phyloP scores from a whole-genome alignment of 1,284 basidiomycete species.

The Moniliella sp. region DNA sequence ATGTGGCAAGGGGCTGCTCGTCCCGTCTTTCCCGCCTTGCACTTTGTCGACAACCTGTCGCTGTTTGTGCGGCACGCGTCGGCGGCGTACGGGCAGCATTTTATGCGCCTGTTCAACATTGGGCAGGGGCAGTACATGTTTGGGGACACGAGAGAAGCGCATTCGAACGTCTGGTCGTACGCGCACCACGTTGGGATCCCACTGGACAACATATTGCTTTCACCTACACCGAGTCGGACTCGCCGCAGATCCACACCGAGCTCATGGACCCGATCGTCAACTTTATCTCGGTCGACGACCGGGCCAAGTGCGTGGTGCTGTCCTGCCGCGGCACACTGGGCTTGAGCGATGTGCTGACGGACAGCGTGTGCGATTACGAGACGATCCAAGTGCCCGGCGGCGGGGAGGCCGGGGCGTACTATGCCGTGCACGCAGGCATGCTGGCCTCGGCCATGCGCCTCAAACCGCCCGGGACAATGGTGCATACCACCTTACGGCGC shows the following conservation, averaged over 20 bases:
- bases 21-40: slow-evolving; percentile 36
- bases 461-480: slow-evolving; percentile 34
- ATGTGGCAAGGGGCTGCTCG: too few relatives aligned
- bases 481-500: slow-evolving; percentile 36
- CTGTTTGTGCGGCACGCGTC: slow-evolving; percentile 37
- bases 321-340: slow-evolving; percentile 39
- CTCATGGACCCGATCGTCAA: slow-evolving; percentile 37
- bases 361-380: slow-evolving; percentile 39
- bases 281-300: slow-evolving; percentile 38
- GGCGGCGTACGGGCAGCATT: slow-evolving; percentile 28
- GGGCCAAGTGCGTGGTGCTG: slow-evolving; percentile 36
- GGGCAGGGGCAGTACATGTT: slow-evolving; percentile 37
- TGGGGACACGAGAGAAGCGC: slow-evolving; percentile 36
- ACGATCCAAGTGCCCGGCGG: slow-evolving; percentile 35
- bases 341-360: slow-evolving; percentile 39
- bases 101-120: slow-evolving; percentile 38
- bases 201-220: slow-evolving; percentile 38
- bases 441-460: slow-evolving; percentile 36
- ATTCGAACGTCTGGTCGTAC: slow-evolving; percentile 37
- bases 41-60: slow-evolving; percentile 37
- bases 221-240: too few relatives aligned
- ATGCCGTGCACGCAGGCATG: slow-evolving; percentile 40
- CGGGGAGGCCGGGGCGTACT: slow-evolving; percentile 30
- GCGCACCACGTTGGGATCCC: too few relatives aligned
- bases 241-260: too few relatives aligned